These are phyloP conservation scores for Phytomonas serpens DNA, from an alignment of 208 protist genomes.

Conservation along the genomic window DNA sequence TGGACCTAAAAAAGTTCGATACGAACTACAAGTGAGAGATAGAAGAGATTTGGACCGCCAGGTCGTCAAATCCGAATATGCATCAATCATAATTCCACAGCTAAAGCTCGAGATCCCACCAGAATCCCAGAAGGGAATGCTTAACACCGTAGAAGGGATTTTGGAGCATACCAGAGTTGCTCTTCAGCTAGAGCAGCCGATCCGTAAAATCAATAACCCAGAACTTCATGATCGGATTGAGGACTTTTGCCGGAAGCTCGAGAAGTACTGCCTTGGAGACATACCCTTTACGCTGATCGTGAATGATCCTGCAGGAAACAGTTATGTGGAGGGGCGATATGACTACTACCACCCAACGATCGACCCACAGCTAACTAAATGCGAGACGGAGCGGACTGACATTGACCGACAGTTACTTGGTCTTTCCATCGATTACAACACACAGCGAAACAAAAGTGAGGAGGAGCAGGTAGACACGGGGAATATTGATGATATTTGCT, in stretches of 20 bases:
- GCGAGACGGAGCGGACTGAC: slow-evolving; percentile 77
- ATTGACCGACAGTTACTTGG: slow-evolving; percentile 84
- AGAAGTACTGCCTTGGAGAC: slow-evolving; percentile 43
- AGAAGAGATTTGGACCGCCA: slow-evolving; percentile 88
- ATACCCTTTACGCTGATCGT: slow-evolving; percentile 90
- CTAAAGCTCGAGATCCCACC: slow-evolving; percentile 92
- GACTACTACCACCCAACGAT: slow-evolving; percentile 87
- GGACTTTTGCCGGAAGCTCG: slow-evolving; percentile 67
- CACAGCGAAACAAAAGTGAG: slow-evolving; percentile 58
- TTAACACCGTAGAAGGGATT: slow-evolving; percentile 94
- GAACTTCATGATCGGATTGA: slow-evolving; percentile 79
- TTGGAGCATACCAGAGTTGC: slow-evolving; percentile 74
- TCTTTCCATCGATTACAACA: slow-evolving; percentile 85
- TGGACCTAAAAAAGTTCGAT: slow-evolving; percentile 69
- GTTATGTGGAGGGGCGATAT: slow-evolving; percentile 89
- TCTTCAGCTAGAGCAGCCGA: slow-evolving; percentile 63
- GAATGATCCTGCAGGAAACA: slow-evolving; percentile 90
- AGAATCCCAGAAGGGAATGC: slow-evolving; percentile 75
- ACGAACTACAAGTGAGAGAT: slow-evolving; percentile 75
- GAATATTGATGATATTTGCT: slow-evolving; percentile 53
- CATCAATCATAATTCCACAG: slow-evolving; percentile 86
- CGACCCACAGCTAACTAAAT: slow-evolving; percentile 76
- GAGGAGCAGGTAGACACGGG: slow-evolving; percentile 74
- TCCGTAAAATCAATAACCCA: slow-evolving; percentile 64
- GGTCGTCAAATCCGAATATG: slow-evolving; percentile 92